Percentiles rank a stretch among this genome's conserved stretches.
Conservation (phyloP, 495 filamentous ascomycete species). For the Trichoderma erinaceum region DNA sequence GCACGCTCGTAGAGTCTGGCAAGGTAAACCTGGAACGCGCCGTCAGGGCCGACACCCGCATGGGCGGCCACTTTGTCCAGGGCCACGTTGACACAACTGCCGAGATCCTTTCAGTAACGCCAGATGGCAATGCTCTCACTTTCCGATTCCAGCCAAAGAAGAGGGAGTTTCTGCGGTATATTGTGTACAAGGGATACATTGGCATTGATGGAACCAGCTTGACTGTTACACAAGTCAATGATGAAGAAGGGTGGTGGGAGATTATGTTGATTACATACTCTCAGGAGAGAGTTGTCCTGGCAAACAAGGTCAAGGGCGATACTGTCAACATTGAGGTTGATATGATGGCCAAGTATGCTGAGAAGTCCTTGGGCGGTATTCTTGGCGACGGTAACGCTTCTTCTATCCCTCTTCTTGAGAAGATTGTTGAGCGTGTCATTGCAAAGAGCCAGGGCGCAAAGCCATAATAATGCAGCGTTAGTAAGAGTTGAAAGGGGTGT, state of each 20-base stretch:
- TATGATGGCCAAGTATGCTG: constrained; percentile 97
- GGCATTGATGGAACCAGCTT: constrained; percentile 94
- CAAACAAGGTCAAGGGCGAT: constrained; percentile 73
- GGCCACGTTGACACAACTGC: constrained; percentile 93
- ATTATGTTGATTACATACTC: constrained; percentile 99
- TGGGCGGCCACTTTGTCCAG: constrained; percentile 82
- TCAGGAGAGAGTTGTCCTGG: constrained; percentile 84
- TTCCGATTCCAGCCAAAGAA: constrained; percentile 73
- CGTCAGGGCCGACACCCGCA: constrained; percentile 78
- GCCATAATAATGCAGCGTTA: constrained; percentile 9
- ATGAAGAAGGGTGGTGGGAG: constrained; percentile 81
- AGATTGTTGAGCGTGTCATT: constrained; percentile 74
- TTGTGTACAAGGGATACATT: constrained; percentile 96
- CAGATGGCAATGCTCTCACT: constrained; percentile 83
- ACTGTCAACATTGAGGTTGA: constrained; percentile 96
- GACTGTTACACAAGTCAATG: constrained; percentile 80
- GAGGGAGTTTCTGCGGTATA: constrained; percentile 61
- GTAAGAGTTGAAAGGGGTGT: not conserved
- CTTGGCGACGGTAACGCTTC: constrained; percentile 49
- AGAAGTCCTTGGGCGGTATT: constrained; percentile 82
- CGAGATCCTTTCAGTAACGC: constrained; percentile 55
- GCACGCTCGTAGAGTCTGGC: constrained; percentile 47
- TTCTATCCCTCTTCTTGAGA: constrained; percentile 63
- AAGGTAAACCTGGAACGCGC: constrained; percentile 90
- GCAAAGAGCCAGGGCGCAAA: constrained; percentile 56